Evolutionary conservation across 139 green algal genomes (phyloP), one percentile per base, ranked within the genome.

Genomic region (Coelastrella sp.): DNA sequence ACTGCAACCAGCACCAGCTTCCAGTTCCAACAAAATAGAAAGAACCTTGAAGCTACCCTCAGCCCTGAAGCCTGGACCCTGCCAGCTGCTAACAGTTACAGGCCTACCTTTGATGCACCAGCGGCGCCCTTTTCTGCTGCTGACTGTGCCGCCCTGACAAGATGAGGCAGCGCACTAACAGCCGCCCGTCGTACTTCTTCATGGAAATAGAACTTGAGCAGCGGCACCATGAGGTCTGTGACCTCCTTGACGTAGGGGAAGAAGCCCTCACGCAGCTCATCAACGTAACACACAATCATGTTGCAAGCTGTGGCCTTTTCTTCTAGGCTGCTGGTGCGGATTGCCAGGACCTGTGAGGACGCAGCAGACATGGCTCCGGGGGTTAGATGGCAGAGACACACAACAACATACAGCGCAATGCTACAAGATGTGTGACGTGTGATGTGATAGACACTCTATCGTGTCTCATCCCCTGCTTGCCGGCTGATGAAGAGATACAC

Each of bases 211-310:
- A 99, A 99, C 80, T 98, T 98, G 54, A 98, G 94, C 80, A 99
- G 94, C 2, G 97, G 97, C 32, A 92, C 80, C 88, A 92, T 92
- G 5, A 92, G 68, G 71, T 88, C 58, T 17, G 88, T 73, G 17
- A 89, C 81, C 66, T 88, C 60, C 8, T 80, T 94, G 3, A 99
- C 96, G 73, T 97, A 99, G 4, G 96, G 96, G 89, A 96, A 96
- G 94, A 99, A 99, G 20, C 97, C 97, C 57, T 98, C 98, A 92
- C 98, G 97, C 14, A 99, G 96, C 92, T 99, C 98, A 81, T 99
- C 97, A 3, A 96, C 96, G 89, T 99, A 99, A 95, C 98, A 99
- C 92, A 95, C 97, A 20, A 99, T 94, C 98, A 99, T 99, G 95
- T 96, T 97, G 95, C 97, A 99, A 23, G 98, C 98, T 0, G 97